Conservation (phyloP, 768 basidiomycete species). For the Exidia glandulosa region DNA sequence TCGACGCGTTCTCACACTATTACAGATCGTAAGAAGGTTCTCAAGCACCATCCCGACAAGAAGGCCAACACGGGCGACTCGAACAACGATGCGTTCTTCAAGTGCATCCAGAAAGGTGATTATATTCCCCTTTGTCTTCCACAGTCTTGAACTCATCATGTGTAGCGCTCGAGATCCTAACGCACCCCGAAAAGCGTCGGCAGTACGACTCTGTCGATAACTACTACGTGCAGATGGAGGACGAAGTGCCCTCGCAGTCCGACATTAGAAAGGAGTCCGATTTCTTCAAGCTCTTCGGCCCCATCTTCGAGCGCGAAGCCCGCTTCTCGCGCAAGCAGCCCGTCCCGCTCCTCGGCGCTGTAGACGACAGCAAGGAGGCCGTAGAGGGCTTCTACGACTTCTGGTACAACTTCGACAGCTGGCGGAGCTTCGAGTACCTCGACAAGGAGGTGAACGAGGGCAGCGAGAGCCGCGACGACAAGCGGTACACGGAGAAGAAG, state of each 20-base stretch:
- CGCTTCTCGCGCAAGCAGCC: constrained; percentile 83
- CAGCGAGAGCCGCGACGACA: constrained; percentile 96
- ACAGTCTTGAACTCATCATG: neutral
- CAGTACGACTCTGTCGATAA: constrained; percentile 98
- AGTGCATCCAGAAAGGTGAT: constrained; percentile 84
- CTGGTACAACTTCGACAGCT: constrained; percentile 99
- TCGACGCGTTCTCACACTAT: neutral
- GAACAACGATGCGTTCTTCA: constrained; percentile 98
- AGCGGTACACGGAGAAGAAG: constrained; percentile 98
- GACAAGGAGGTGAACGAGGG: constrained; percentile 99
- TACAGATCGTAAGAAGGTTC: constrained; percentile 94
- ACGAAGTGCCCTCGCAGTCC: constrained; percentile 50
- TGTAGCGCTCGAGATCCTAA: constrained; percentile 80
- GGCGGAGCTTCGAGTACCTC: constrained; percentile 94
- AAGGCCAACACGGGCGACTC: constrained; percentile 75
- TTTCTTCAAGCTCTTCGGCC: constrained; percentile 64
- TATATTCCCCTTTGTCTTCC: neutral
- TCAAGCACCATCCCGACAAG: constrained; percentile 97
- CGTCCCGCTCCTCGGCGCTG: constrained; percentile 66
- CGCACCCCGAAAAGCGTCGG: constrained; percentile 72
- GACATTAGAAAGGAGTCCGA: constrained; percentile 44
- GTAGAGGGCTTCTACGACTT: constrained; percentile 96
- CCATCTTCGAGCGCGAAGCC: constrained; percentile 86
- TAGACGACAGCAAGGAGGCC: constrained; percentile 61
- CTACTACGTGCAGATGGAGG: constrained; percentile 53